Conservation (phyloP, 169 alveolate species). For the Plasmodium relictum region DNA sequence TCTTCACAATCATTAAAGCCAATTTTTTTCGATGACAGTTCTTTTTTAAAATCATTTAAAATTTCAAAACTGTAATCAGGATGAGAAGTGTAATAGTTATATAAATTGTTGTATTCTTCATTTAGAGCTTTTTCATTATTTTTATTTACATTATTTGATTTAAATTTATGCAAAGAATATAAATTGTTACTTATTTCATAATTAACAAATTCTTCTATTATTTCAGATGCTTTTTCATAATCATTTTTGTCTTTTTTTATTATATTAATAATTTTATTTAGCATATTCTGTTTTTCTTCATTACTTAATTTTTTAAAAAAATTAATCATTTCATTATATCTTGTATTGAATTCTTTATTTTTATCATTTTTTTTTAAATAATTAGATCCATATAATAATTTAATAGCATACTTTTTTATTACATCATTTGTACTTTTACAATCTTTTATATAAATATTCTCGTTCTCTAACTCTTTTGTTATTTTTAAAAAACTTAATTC, state of each 20-base stretch:
- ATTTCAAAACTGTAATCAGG: conserved; percentile 74
- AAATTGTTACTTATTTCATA: conserved; percentile 52
- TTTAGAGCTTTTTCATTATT: conserved; percentile 29
- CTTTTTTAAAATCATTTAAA: conserved; percentile 61
- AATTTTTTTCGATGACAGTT: conserved; percentile 14
- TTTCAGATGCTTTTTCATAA: conserved; percentile 58
- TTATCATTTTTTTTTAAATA: conserved; percentile 12
- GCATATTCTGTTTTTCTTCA: conserved; percentile 72
- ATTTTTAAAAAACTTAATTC: conserved; percentile 61
- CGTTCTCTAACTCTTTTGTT: conserved; percentile 51
- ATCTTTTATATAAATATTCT: conserved; percentile 36
- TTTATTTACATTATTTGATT: conserved; percentile 40
- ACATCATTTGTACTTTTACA: conserved; percentile 75
- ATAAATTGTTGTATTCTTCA: conserved; percentile 32
- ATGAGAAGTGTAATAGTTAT: conserved; percentile 20
- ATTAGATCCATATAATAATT: conserved; percentile 34
- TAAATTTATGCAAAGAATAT: conserved; percentile 63
- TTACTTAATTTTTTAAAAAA: conserved; percentile 51
- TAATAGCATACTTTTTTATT: conserved; percentile 56
- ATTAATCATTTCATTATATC: conserved; percentile 47
- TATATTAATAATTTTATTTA: conserved; percentile 19
- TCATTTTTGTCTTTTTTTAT: background rate
- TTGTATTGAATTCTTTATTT: conserved; percentile 17
- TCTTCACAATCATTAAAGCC: conserved; percentile 6
- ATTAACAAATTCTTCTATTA: conserved; percentile 33